Conservation (phyloP, 306 rosid species). For the Trifolium repens region DNA sequence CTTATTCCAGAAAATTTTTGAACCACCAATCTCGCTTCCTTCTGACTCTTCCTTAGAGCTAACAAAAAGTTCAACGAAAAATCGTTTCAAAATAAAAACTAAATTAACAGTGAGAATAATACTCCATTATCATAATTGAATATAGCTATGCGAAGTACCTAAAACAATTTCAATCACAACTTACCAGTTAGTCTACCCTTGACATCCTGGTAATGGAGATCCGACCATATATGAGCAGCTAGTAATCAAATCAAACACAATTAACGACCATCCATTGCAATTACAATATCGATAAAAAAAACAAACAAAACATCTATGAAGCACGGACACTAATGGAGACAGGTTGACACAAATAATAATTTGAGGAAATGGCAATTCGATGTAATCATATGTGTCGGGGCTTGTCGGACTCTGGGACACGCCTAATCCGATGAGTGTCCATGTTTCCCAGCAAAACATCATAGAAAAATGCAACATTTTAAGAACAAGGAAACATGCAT, state of each 20-base stretch:
- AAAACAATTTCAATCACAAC: constrained; percentile 21
- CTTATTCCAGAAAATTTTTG: constrained; percentile 62
- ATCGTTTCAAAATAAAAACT: not conserved
- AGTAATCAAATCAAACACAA: constrained; percentile 37
- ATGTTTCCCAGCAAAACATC: too few species aligned
- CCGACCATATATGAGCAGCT: constrained; percentile 89
- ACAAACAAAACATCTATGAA: not conserved
- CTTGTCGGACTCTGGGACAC: too few species aligned
- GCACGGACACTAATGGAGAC: too few species aligned
- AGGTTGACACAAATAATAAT: too few species aligned
- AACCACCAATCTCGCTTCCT: constrained; percentile 69
- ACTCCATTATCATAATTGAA: not conserved
- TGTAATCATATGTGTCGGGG: too few species aligned
- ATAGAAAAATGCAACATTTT: not conserved
- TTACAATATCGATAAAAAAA: constrained; percentile 16
- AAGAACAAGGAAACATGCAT: not conserved
- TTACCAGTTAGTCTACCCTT: constrained; percentile 83
- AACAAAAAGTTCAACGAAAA: constrained; percentile 11
- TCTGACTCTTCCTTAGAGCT: constrained; percentile 86
- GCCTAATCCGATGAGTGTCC: too few species aligned
- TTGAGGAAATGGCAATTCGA: too few species aligned
- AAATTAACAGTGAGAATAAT: not conserved
- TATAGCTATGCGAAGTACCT: not conserved
- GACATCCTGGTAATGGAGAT: constrained; percentile 88
- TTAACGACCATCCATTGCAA: constrained; percentile 24